phyloP scores from a whole-genome alignment of 345 rosid species.

The Mercurialis annua region DNA sequence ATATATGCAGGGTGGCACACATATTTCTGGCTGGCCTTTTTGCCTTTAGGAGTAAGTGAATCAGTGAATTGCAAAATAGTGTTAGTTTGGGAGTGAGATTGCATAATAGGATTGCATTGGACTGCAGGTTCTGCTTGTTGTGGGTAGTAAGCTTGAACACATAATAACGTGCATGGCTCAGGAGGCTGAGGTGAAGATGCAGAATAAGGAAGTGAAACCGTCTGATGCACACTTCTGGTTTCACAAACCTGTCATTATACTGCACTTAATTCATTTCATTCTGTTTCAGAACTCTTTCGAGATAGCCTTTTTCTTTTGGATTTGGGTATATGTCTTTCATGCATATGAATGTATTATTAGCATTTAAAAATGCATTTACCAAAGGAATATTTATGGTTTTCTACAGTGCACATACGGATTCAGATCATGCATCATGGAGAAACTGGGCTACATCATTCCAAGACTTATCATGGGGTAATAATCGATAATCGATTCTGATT shows the following conservation, averaged over 20 bases:
- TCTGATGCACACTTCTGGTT: slow-evolving; percentile 55
- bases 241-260: slow-evolving; percentile 17
- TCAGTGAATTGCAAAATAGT: neutral
- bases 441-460: slow-evolving; percentile 52
- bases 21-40: slow-evolving; percentile 78
- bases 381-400: neutral
- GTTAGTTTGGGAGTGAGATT: neutral
- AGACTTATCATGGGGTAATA: slow-evolving; percentile 75
- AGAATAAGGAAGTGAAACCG: slow-evolving; percentile 42
- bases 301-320: slow-evolving; percentile 38
- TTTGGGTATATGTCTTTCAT: slow-evolving; percentile 12
- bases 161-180: slow-evolving; percentile 58
- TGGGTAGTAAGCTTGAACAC: slow-evolving; percentile 76
- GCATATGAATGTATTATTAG: neutral
- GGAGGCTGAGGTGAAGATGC: slow-evolving; percentile 27
- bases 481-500: neutral
- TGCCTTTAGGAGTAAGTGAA: slow-evolving; percentile 58
- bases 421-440: slow-evolving; percentile 82
- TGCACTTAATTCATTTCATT: slow-evolving; percentile 31
- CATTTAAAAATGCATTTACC: neutral
- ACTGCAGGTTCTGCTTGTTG: slow-evolving; percentile 63
- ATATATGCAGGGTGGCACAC: slow-evolving; percentile 73
- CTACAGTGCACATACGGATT: slow-evolving; percentile 67
- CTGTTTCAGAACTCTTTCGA: slow-evolving; percentile 33
- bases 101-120: neutral